Percentiles rank a stretch among this genome's conserved stretches.
Evolutionary conservation across 768 basidiomycete species (phyloP).

Genomic region (Kwoniella sp.): DNA sequence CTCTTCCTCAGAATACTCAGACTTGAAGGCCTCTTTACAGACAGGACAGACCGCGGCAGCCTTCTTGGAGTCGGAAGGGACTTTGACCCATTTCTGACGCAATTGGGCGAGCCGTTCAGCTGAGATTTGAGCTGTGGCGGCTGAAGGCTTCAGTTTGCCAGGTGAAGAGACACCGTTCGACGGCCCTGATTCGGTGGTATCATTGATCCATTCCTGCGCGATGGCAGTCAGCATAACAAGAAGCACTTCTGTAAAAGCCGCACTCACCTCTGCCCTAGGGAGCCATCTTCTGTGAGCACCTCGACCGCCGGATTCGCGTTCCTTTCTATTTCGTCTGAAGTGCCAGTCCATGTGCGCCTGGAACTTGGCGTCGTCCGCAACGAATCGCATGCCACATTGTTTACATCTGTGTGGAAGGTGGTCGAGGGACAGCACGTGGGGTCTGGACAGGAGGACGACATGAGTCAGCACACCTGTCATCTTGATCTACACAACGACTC

Average conservation of each 20-base stretch:
- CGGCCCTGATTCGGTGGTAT: conserved; percentile 57
- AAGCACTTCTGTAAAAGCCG: conserved; percentile 20
- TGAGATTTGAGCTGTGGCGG: conserved; percentile 61
- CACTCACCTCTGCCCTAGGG: conserved; percentile 72
- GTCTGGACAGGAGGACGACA: conserved; percentile 14
- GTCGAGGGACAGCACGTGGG: conserved; percentile 48
- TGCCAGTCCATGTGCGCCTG: conserved; percentile 95
- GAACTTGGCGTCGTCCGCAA: conserved; percentile 75
- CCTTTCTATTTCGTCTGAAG: conserved; percentile 76
- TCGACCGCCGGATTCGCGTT: conserved; percentile 66
- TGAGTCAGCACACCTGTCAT: too few species aligned
- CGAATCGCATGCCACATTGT: conserved; percentile 88
- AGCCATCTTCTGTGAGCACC: conserved; percentile 93
- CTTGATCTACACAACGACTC: conserved; percentile 12
- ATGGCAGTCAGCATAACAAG: conserved; percentile 10
- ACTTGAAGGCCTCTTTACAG: conserved; percentile 90
- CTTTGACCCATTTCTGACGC: conserved; percentile 71
- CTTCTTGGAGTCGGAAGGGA: conserved; percentile 73
- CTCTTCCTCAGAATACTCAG: conserved; percentile 90
- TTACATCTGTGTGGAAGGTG: conserved; percentile 81
- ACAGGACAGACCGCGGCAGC: conserved; percentile 89
- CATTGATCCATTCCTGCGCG: conserved; percentile 85
- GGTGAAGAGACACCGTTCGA: conserved; percentile 33
- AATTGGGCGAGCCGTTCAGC: conserved; percentile 74
- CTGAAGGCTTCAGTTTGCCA: conserved; percentile 18